Percentiles rank a stretch among this genome's conserved stretches.
phyloP scores from a whole-genome alignment of 106 monocot genomes.

The Gastrodia elata region DNA sequence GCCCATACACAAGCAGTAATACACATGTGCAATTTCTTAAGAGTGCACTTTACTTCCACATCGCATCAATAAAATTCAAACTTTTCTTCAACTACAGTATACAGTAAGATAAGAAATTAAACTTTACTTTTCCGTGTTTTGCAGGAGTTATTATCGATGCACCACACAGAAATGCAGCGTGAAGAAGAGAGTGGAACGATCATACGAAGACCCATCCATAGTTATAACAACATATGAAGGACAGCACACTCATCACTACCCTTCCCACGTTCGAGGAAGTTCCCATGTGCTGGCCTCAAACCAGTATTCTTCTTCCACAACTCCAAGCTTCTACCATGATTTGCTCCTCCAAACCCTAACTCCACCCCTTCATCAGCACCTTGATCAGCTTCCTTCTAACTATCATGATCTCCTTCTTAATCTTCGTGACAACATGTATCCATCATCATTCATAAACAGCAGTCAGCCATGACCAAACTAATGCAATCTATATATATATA shows the following conservation, averaged over 20 bases:
- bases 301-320: background rate
- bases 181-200: conserved; percentile 90
- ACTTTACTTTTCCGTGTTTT: too few relatives aligned
- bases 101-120: too few relatives aligned
- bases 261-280: conserved; percentile 43
- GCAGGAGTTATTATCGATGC: conserved; percentile 91
- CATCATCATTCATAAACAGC: conserved; percentile 24
- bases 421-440: conserved; percentile 68
- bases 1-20: too few relatives aligned
- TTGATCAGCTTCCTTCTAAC: conserved; percentile 34
- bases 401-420: conserved; percentile 30
- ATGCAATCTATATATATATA: too few relatives aligned
- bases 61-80: too few relatives aligned
- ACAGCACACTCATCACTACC: conserved; percentile 73
- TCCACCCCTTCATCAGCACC: conserved; percentile 24
- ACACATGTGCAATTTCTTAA: too few relatives aligned
- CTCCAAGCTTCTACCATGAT: conserved; percentile 16
- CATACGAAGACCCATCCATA: conserved; percentile 59
- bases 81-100: too few relatives aligned
- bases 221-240: conserved; percentile 95
- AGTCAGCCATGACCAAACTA: conserved; percentile 24
- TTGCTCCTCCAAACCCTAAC: conserved; percentile 17
- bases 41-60: too few relatives aligned
- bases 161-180: conserved; percentile 82
- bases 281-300: conserved; percentile 22